Evolutionary conservation across 192 early-diverging fungal genomes (phyloP), one percentile per base, ranked within the genome.

Genomic region (Spizellomyces punctatus): DNA sequence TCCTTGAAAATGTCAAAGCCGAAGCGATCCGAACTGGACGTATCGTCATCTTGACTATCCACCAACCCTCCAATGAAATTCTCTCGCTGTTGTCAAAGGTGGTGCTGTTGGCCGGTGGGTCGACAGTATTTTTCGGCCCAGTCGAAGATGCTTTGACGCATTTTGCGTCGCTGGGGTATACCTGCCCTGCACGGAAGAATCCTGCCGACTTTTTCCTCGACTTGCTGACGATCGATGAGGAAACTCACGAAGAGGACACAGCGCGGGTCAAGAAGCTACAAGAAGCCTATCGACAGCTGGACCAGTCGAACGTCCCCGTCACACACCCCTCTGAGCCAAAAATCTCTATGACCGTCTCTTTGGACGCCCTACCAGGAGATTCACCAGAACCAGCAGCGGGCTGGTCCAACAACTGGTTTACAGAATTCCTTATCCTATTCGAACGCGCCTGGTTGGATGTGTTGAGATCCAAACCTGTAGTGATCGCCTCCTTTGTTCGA

Each of bases 11-110:
- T 72, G 89, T 73, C 83, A 89, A 43, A 82, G 83, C 85, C 42
- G 79, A 94, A 46, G 64, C 77, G 6, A 16, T 85, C 86, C 47
- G 86, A 83, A 58, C 54, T 8, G 77, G 86, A 88, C 55, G 89
- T 89, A 64, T 82, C 89, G 71, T 94, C 84, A 75, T 93, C 63
- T 89, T 92, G 75, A 93, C 91, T 6, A 95, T 96, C 64, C 94
- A 96, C 77, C 91, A 93, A 78, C 94, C 94, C 55, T 90, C 88
- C 5, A 82, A 91, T 10, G 81, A 91, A 68, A 76, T 94, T 44
- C 90, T 96, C 69, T 85, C 88, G 63, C 87, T 90, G 67, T 94
- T 94, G 76, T 90, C 92, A 76, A 85, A 91, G 17, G 73, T 96
- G 10, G 66, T 94, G 54, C 78, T 96, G 10, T 79, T 96, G 55